Evolutionary conservation across 2,329 filamentous ascomycete genomes (phyloP).

Genomic region (Sporothrix curviconia): DNA sequence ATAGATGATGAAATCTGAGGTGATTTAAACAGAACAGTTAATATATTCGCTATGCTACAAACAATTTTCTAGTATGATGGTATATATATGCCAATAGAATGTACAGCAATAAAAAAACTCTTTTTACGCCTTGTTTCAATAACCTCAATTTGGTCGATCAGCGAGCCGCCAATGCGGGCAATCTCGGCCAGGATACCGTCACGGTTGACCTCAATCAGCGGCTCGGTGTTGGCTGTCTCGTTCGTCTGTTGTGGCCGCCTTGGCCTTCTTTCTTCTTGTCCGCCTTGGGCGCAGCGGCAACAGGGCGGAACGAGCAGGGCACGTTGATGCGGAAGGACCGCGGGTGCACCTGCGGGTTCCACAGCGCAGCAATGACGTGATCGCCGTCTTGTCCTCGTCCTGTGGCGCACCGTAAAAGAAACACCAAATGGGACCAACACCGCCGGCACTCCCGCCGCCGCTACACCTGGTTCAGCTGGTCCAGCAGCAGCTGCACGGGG

Average conservation of each 20-base stretch:
- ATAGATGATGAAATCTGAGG: neutral
- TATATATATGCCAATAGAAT: neutral
- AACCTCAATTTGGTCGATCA: constrained; percentile 61
- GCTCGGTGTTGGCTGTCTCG: constrained; percentile 23
- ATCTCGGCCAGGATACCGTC: constrained; percentile 66
- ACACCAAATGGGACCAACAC: constrained; percentile 54
- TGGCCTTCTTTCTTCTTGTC: neutral
- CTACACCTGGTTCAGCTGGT: constrained; percentile 62
- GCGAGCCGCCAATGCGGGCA: constrained; percentile 56
- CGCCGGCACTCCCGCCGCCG: neutral
- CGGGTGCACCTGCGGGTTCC: constrained; percentile 48
- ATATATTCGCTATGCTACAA: constrained; percentile 2
- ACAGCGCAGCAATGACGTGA: constrained; percentile 49
- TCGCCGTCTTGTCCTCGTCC: constrained; percentile 32
- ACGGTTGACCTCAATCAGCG: constrained; percentile 57
- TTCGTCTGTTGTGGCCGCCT: constrained; percentile 14
- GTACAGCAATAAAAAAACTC: neutral
- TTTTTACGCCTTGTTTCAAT: constrained; percentile 3
- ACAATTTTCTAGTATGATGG: neutral
- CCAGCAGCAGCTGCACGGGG: constrained; percentile 56
- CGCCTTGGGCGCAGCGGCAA: constrained; percentile 18
- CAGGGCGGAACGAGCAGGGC: constrained; percentile 58
- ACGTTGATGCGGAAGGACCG: constrained; percentile 66
- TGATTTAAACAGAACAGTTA: neutral
- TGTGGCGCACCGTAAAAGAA: constrained; percentile 67